Percentiles rank a stretch among this genome's conserved stretches.
phyloP scores from a whole-genome alignment of 257 asterid species.

The Linaria vulgaris region DNA sequence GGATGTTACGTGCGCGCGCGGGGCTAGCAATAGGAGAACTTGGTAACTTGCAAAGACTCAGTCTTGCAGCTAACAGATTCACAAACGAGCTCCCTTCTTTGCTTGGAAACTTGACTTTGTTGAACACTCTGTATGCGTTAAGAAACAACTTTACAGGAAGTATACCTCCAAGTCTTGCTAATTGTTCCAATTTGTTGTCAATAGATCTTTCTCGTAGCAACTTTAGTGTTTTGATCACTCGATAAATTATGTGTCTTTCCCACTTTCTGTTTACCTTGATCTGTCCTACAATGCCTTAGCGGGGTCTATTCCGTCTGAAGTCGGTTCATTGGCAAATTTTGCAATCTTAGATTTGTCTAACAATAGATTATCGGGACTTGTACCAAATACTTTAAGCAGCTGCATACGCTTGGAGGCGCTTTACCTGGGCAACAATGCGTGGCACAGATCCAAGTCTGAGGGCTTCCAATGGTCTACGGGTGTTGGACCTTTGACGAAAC shows the following conservation, averaged over 20 bases:
- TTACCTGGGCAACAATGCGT: no score
- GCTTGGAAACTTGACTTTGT: constrained; percentile 28
- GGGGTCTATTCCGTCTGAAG: constrained; percentile 25
- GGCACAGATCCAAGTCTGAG: no score
- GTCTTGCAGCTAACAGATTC: not conserved
- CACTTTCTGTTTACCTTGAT: not conserved
- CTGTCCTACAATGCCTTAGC: constrained; percentile 10
- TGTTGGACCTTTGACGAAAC: no score
- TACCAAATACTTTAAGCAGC: no score
- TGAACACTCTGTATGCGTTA: not conserved
- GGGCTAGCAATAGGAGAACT: constrained; percentile 30
- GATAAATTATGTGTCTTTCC: not conserved
- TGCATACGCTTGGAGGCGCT: no score
- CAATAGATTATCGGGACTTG: constrained; percentile 33
- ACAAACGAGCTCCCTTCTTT: constrained; percentile 24
- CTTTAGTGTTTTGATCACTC: constrained; percentile 21
- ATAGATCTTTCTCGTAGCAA: constrained; percentile 26
- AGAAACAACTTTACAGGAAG: constrained; percentile 19
- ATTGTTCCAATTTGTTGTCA: not conserved
- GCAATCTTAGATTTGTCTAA: constrained; percentile 16
- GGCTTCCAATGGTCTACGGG: no score
- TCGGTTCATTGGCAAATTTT: constrained; percentile 21
- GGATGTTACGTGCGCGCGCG: no score
- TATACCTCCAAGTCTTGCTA: constrained; percentile 24
- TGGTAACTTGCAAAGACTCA: constrained; percentile 16